phyloP scores from a whole-genome alignment of 805 yeast genomes.

The Spencermartinsiella europaea region DNA sequence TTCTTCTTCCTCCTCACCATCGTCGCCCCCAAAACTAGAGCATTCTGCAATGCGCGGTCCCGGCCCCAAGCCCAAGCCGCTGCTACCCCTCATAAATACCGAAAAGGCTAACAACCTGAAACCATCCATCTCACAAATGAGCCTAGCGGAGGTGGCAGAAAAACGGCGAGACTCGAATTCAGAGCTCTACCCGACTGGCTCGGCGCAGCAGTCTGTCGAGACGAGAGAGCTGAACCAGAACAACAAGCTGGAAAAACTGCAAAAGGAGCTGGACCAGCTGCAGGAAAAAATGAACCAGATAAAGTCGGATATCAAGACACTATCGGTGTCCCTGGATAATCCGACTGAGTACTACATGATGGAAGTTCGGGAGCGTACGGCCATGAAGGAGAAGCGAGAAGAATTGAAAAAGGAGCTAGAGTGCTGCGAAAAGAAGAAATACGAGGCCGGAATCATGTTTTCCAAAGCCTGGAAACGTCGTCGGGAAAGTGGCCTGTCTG shows the following conservation, averaged over 20 bases:
- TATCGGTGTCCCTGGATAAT: not conserved
- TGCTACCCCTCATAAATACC: not conserved
- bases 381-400: not conserved
- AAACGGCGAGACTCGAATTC: not conserved
- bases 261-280: constrained; percentile 4
- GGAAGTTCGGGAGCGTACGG: not conserved
- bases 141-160: not conserved
- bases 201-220: not conserved
- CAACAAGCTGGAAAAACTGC: constrained; percentile 7
- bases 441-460: constrained; percentile 19
- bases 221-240: not conserved
- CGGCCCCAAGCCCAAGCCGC: not conserved
- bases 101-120: not conserved
- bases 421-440: constrained; percentile 16
- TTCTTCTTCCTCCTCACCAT: not conserved
- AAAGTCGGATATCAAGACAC: not conserved
- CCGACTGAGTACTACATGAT: constrained; percentile 4
- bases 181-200: not conserved
- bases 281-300: constrained; percentile 1
- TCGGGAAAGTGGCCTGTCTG: constrained; percentile 12
- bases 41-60: not conserved
- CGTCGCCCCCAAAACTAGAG: not conserved
- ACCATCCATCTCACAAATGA: not conserved
- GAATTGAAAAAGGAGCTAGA: constrained; percentile 9
- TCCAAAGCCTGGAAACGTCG: constrained; percentile 17